Evolutionary conservation across 2,329 filamentous ascomycete genomes (phyloP).

Genomic region (Periconia sp.): DNA sequence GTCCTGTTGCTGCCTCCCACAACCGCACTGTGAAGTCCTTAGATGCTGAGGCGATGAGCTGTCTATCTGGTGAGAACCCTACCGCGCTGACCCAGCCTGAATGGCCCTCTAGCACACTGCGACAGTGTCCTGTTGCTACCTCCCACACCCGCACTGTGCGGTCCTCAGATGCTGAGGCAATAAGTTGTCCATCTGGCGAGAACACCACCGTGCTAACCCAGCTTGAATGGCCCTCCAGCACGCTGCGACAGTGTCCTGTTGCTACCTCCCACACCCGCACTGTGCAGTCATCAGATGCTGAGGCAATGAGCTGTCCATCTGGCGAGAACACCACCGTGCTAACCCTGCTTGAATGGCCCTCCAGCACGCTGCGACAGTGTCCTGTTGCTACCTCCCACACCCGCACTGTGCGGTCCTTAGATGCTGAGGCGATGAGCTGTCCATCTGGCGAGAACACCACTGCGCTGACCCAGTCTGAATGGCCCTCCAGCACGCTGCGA

Average conservation of each 20-base stretch:
- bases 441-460: neutral
- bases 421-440: no score
- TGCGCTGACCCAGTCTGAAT: neutral
- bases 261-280: constrained; percentile 18
- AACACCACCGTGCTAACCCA: constrained; percentile 9
- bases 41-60: no score
- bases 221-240: constrained; percentile 13
- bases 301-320: constrained; percentile 15
- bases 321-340: constrained; percentile 52
- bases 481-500: constrained; percentile 2
- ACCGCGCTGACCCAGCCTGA: neutral
- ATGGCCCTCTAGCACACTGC: constrained; percentile 1
- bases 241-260: constrained; percentile 9
- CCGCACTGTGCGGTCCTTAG: constrained; percentile 4
- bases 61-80: no score
- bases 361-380: constrained; percentile 9
- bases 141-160: constrained; percentile 11
- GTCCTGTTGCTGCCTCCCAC: no score
- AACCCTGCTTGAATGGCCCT: constrained; percentile 60
- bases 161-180: constrained; percentile 17
- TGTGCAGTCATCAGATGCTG: constrained; percentile 15
- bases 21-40: no score
- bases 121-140: no score
- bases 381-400: no score
- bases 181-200: constrained; percentile 17